phyloP scores from a whole-genome alignment of 75 land plant genomes.

The Cryptomeria japonica region DNA sequence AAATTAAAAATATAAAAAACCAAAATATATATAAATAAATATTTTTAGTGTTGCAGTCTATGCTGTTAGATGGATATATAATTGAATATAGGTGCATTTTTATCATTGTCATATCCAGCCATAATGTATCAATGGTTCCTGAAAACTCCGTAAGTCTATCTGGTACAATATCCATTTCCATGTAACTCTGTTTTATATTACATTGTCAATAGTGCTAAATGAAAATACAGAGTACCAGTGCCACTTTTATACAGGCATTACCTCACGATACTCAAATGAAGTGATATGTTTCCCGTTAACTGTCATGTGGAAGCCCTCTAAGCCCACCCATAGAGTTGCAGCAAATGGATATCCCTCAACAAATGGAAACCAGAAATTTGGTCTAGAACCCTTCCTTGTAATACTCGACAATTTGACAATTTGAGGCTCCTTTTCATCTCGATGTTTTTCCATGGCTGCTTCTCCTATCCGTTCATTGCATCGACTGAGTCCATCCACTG shows the following conservation, averaged over 20 bases:
- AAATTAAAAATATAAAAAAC: too few relatives aligned
- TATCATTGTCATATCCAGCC: too few relatives aligned
- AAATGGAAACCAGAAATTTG: constrained; percentile 72
- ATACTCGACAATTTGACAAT: background rate
- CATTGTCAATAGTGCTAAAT: background rate
- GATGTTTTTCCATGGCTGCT: constrained; percentile 26
- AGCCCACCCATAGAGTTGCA: constrained; percentile 84
- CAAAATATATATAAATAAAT: too few relatives aligned
- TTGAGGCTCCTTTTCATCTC: constrained; percentile 9
- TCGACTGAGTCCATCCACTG: constrained; percentile 78
- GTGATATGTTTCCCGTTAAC: constrained; percentile 91
- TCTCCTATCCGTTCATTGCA: constrained; percentile 63
- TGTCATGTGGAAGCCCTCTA: constrained; percentile 91
- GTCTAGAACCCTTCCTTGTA: constrained; percentile 19
- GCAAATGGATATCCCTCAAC: constrained; percentile 70
- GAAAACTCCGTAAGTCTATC: too few relatives aligned
- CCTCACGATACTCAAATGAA: constrained; percentile 87
- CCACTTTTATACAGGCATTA: constrained; percentile 20
- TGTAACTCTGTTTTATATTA: background rate
- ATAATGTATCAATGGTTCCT: too few relatives aligned
- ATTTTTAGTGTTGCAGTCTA: too few relatives aligned
- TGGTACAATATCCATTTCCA: too few relatives aligned
- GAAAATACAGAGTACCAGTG: background rate
- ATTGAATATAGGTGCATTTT: too few relatives aligned
- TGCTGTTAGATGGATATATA: too few relatives aligned